Base-by-base conservation (phyloP, 768 basidiomycete genomes). In the Panaeolus papilionaceus region DNA sequence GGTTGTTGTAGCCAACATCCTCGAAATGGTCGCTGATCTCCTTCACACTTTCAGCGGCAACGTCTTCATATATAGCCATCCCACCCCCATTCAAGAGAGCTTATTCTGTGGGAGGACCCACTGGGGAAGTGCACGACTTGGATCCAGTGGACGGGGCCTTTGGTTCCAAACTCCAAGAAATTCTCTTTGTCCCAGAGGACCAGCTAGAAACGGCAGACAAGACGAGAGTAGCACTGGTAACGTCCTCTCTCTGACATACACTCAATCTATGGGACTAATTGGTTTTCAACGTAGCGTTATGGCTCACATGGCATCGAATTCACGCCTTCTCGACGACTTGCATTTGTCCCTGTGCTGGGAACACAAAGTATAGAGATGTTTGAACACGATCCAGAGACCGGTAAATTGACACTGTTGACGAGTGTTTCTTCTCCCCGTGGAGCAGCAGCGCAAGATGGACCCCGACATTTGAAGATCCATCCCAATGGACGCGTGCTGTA, bases 241-340 rank as follows among this genome's bases (percentile, higher is more conserved):
- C 81, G 69, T 58, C 20, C 45, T 45, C 33, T 28, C 20, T 37
- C 23, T n/a, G n/a, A 44, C 26, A 12, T 23, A 18, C 10, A 40
- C 2, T 39, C 16, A 8, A 38, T 49, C 64, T 40, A 51, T n/a
- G 65, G 49, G 20, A 28, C 10, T 23, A 16, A 58, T 12, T 28
- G 12, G 8, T 49, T 26, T 16, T n/a, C 7, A 62, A 26, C 26
- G n/a, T 68, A 85, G 84, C 77, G 83, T 45, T 83, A 83, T 70
- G 86, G 86, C 2, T 84, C 85, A 3, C 86, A 87, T 72, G 86
- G 78, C 0, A 77, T 87, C 38, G 86, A 87, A 66, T 82, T 85
- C 65, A 81, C 83, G 2, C 67, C 80, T 44, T 67, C 78, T 51
- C 64, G 67, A 16, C 62, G 74, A 47, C 74, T 76, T 2, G 85